Conservation (phyloP, 495 filamentous ascomycete species). For the Xylaria venustula region DNA sequence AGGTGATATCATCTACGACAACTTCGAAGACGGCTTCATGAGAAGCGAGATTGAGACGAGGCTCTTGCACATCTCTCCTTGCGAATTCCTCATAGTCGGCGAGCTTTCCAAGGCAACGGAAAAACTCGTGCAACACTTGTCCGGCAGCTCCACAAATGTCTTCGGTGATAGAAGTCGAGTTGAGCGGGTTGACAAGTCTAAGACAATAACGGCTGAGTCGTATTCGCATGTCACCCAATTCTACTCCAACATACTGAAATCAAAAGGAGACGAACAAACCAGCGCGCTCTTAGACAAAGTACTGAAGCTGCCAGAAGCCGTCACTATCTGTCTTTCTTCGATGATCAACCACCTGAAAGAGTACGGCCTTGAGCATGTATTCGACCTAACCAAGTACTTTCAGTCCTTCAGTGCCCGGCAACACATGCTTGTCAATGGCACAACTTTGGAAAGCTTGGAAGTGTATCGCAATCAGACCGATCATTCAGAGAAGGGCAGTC, state of each 20-base stretch:
- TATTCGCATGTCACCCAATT: constrained; percentile 91
- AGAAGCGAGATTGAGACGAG: constrained; percentile 92
- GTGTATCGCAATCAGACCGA: constrained; percentile 96
- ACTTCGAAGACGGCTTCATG: constrained; percentile 99
- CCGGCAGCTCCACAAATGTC: constrained; percentile 81
- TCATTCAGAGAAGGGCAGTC: constrained; percentile 77
- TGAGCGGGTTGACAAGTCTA: constrained; percentile 72
- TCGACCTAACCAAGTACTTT: constrained; percentile 96
- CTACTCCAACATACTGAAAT: constrained; percentile 84
- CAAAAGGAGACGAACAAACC: constrained; percentile 42
- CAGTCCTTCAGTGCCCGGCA: constrained; percentile 92
- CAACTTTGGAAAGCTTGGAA: constrained; percentile 89
- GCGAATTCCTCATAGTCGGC: constrained; percentile 94
- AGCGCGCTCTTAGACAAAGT: constrained; percentile 78
- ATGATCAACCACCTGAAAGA: constrained; percentile 95
- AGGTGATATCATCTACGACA: constrained; percentile 93
- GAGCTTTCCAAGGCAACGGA: constrained; percentile 90
- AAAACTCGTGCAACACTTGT: constrained; percentile 86
- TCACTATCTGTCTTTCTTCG: constrained; percentile 88
- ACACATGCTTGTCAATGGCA: constrained; percentile 96
- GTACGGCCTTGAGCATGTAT: constrained; percentile 94
- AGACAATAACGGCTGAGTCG: constrained; percentile 78
- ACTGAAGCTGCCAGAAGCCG: constrained; percentile 76
- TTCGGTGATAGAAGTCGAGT: constrained; percentile 89
- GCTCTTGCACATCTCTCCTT: constrained; percentile 90